Evolutionary conservation across 2,329 filamentous ascomycete genomes (phyloP), one percentile per base, ranked within the genome.

Genomic region (Daldinia sp.): DNA sequence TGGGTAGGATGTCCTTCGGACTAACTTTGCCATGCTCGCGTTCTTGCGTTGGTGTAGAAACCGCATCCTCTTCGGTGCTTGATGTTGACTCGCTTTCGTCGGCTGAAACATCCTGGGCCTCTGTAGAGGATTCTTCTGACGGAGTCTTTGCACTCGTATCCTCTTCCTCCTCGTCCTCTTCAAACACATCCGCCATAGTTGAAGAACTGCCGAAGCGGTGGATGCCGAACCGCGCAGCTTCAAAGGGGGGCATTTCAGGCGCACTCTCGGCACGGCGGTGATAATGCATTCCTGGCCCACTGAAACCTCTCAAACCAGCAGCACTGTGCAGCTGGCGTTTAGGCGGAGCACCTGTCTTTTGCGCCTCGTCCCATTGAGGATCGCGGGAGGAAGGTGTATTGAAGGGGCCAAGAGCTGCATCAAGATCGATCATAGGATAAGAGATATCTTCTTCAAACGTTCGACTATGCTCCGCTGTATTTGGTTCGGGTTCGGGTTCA

Each of bases 371-470:
- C 86, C 90, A 92, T 67, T 90, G 89, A 2, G 87, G 82, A 65
- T 89, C 90, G 10, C 84, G 84, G 35, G 83, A 83, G 1, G 89
- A 82, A 28, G 92, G 92, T 0, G 94, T 97, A 75, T 97, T 96
- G 80, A 97, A 97, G 0, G 95, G 94, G 1, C 94, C 94, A 1
- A 98, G 86, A 28, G 95, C 96, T 18, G 94, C 95, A 81, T 99
- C 96, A 46, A 99, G 83, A 79, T 99, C 96, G 70, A 99, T 97
- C 79, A 98, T 91, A 6, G 92, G 90, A 75, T 90, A 93, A 59
- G 90, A 86, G 2, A 87, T 79, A 66, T 97, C 93, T 53, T 90
- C 88, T 7, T 88, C 85, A 2, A 79, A 79, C 46, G 73, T 80
- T 68, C 74, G 75, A 18, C 76, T 72, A 4, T 75, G 77, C 30